Evolutionary conservation across 2,329 filamentous ascomycete species (phyloP).

Genomic region (Dichotomopilus funicola): DNA sequence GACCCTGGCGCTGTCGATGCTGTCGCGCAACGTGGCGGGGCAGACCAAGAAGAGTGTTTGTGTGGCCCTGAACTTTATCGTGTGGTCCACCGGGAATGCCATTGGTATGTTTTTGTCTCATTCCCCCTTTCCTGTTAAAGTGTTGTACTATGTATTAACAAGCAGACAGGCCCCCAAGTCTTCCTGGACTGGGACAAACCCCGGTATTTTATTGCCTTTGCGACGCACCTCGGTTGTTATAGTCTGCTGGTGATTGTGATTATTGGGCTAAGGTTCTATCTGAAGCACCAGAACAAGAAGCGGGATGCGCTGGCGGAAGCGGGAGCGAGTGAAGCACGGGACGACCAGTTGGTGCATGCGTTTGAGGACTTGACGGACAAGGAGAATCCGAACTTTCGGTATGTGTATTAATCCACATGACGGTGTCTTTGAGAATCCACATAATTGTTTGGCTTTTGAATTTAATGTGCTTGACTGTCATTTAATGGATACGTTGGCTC

Average conservation of each 20-base stretch:
- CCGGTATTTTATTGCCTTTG: conserved; percentile 62
- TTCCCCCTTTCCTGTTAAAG: too few relatives aligned
- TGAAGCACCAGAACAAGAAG: conserved; percentile 51
- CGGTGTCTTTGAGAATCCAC: background rate
- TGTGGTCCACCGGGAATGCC: conserved; percentile 63
- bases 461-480: too few relatives aligned
- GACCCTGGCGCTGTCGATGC: conserved; percentile 59
- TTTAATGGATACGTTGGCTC: too few relatives aligned
- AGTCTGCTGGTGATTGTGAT: conserved; percentile 52
- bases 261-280: conserved; percentile 51
- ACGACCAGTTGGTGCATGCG: conserved; percentile 41
- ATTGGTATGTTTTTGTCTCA: conserved; percentile 48
- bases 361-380: conserved; percentile 59
- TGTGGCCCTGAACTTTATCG: conserved; percentile 63
- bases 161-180: conserved; percentile 51
- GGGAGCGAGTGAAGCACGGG: conserved; percentile 35
- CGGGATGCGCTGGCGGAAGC: conserved; percentile 43
- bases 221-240: conserved; percentile 65
- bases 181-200: conserved; percentile 56
- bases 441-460: background rate
- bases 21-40: conserved; percentile 63
- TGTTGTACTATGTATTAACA: background rate
- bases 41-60: conserved; percentile 67
- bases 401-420: conserved; percentile 34
- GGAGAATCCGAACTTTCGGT: conserved; percentile 55